Evolutionary conservation across 495 filamentous ascomycete species (phyloP).

Genomic region (Tuber microsphaerosporum): DNA sequence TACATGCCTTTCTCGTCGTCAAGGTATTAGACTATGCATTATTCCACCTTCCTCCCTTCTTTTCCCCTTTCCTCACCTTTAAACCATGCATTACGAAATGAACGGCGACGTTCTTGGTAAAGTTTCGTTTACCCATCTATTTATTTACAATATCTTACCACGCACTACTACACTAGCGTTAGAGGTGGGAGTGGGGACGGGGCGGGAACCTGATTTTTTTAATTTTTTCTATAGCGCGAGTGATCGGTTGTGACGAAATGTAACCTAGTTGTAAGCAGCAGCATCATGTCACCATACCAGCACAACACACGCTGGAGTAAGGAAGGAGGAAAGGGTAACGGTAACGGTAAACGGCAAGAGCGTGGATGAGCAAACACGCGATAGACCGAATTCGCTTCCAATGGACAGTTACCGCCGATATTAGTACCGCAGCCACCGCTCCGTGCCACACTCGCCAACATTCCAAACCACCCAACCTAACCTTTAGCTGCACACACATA

Average conservation of each 20-base stretch:
- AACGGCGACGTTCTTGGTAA: slow-evolving; percentile 22
- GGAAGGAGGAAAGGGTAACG: not conserved
- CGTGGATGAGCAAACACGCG: not conserved
- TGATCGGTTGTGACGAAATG: not conserved
- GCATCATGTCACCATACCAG: not conserved
- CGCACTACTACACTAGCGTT: slow-evolving; percentile 3
- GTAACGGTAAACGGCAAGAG: no score
- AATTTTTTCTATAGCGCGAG: not conserved
- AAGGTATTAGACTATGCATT: not conserved
- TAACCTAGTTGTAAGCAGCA: not conserved
- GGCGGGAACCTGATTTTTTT: slow-evolving; percentile 18
- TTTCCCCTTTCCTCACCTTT: slow-evolving; percentile 20
- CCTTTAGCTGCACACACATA: no score
- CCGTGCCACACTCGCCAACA: no score
- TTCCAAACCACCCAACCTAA: no score
- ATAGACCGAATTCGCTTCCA: not conserved
- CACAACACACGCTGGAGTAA: not conserved
- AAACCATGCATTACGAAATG: slow-evolving; percentile 15
- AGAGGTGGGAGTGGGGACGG: not conserved
- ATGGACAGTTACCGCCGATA: no score
- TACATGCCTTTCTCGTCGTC: not conserved
- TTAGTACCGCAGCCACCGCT: no score
- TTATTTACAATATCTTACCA: slow-evolving; percentile 1
- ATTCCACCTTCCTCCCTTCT: not conserved
- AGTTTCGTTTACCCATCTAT: slow-evolving; percentile 20